Conservation (phyloP, 1,139 yeast species). For the Kodamaea derodonti region DNA sequence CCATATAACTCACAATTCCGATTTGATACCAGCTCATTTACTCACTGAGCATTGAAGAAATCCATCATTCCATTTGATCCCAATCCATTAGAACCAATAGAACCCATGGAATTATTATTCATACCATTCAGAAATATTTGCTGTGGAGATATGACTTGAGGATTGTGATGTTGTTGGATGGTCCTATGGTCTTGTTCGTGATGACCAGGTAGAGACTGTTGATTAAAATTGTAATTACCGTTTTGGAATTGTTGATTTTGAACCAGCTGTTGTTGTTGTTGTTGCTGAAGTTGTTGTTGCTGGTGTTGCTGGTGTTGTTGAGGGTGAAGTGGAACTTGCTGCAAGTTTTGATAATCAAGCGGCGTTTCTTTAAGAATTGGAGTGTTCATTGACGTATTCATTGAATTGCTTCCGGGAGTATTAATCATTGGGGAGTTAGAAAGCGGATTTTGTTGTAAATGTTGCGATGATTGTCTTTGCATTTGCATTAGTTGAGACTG, state of each 20-base stretch:
- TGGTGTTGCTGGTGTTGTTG: too few relatives aligned
- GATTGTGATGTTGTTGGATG: slow-evolving; percentile 9
- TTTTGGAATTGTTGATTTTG: slow-evolving; percentile 6
- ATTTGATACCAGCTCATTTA: too few relatives aligned
- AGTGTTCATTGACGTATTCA: slow-evolving; percentile 4
- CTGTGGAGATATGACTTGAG: slow-evolving; percentile 35
- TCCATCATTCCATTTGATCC: slow-evolving; percentile 14
- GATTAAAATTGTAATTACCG: slow-evolving; percentile 8
- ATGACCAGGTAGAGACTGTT: slow-evolving; percentile 5
- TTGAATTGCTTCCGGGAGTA: slow-evolving; percentile 5
- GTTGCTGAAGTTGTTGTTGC: background rate
- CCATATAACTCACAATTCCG: too few relatives aligned
- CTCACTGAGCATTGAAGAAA: slow-evolving; percentile 10
- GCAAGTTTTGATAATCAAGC: slow-evolving; percentile 4
- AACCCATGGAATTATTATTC: slow-evolving; percentile 9
- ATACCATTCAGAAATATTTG: slow-evolving; percentile 30
- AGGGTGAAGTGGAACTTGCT: too few relatives aligned
- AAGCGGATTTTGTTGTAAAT: slow-evolving; percentile 4
- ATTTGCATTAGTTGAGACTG: slow-evolving; percentile 2
- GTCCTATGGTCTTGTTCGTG: slow-evolving; percentile 11
- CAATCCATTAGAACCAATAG: too few relatives aligned
- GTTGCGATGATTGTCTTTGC: slow-evolving; percentile 2
- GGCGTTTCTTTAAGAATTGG: slow-evolving; percentile 6
- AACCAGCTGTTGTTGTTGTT: slow-evolving; percentile 1
- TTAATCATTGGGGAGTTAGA: slow-evolving; percentile 7